Base-by-base conservation (phyloP, 345 rosid genomes). In the Pugionium dolabratum region DNA sequence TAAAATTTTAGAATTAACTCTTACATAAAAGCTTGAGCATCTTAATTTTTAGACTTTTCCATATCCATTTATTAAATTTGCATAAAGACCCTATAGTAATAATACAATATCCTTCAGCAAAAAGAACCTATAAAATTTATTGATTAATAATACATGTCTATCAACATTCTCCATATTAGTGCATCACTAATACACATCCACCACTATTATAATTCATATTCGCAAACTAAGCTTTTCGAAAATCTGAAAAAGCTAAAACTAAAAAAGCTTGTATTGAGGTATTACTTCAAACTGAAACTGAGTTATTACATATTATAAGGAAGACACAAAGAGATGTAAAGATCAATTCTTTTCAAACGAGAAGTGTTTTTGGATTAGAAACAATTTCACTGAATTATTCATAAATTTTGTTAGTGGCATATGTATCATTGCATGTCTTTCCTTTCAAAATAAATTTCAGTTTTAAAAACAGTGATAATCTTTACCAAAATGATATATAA, bases 161-260 rank as follows among this genome's bases (percentile, higher is more conserved):
- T 54, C 68, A 45, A 69, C 67, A 60, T 34, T 7, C 5, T 11
- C 9, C 62, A 30, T 37, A 31, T n/a, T 54, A 54, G 57, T 70
- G 69, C 44, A 62, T 62, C 69, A 45, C 41, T 54, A 45, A 45
- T 70, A 54, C 35, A 62, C 30, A 61, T 18, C 68, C 67, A 62
- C 62, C 74, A 54, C 3, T 48, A 48, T 4, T 39, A 62, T 30
- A 18, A 45, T 30, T 8, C 35, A 54, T 46, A 44, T 62, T 45
- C 25, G 9, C 6, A 26, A 18, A n/a, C 25, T 35, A 35, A 61
- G 9, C n/a, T 32, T 49, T 40, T 25, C 8, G 5, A 44, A 11
- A 52, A 3, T 26, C 34, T 54, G 2, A 1, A 31, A 31, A 59
- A 32, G 4, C 29, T n/a, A n/a, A n/a, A n/a, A n/a, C n/a, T n/a